These are phyloP conservation scores for Alternaria longipes DNA, from an alignment of 2,329 filamentous ascomycete genomes.

Conservation along the genomic window DNA sequence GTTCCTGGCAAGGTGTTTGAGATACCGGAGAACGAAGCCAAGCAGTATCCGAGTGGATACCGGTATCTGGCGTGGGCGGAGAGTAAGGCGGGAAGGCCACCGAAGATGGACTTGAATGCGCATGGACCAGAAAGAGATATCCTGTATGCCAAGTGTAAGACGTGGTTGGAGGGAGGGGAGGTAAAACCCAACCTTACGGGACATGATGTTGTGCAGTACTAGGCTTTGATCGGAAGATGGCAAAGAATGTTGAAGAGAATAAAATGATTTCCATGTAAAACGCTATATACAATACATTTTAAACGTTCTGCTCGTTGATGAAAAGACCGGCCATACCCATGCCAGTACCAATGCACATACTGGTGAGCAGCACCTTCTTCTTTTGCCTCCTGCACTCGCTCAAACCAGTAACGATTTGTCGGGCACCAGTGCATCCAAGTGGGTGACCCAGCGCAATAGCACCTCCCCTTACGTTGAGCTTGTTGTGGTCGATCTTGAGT, in stretches of 20 bases:
- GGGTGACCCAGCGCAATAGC: constrained; percentile 86
- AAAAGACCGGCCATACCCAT: constrained; percentile 74
- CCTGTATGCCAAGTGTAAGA: not conserved
- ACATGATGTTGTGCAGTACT: not conserved
- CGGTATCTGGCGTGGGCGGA: not conserved
- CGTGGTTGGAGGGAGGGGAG: not conserved
- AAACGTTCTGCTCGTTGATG: constrained; percentile 66
- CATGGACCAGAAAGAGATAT: not conserved
- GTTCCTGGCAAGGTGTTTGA: not conserved
- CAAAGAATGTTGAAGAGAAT: not conserved
- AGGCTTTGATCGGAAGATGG: not conserved
- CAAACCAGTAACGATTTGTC: constrained; percentile 89
- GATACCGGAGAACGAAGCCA: not conserved
- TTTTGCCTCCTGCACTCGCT: constrained; percentile 84
- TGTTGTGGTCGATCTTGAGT: constrained; percentile 74
- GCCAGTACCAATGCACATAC: constrained; percentile 81
- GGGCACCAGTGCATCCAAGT: constrained; percentile 77
- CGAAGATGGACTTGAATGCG: not conserved
- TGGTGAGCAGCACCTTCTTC: constrained; percentile 91
- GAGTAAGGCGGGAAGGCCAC: not conserved
- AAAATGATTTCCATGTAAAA: not conserved
- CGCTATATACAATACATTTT: not conserved
- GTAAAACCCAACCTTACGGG: not conserved
- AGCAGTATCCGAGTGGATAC: constrained; percentile 1
- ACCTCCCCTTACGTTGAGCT: constrained; percentile 83